Base-by-base conservation (phyloP, 129 eudicot species). In the Helianthus annuus region DNA sequence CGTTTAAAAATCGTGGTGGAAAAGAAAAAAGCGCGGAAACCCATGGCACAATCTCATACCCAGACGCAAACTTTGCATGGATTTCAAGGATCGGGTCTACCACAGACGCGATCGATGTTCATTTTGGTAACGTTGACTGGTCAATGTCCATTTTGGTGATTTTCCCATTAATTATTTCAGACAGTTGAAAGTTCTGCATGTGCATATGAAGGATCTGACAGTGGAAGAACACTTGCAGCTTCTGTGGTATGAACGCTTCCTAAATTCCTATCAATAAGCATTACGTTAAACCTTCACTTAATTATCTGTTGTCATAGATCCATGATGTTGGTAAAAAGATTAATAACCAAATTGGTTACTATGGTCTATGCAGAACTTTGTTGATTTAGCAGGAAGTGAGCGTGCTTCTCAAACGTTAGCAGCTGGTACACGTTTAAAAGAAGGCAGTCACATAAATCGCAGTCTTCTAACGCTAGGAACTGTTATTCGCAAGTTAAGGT, bases 341-440 rank as follows among this genome's bases (percentile, higher is more conserved):
- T 55, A 66, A 48, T 36, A 42, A 14, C 46, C 16, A n/a, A 48
- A 55, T 56, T 44, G 64, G 64, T 77, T 64, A 67, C 53, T 32
- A 27, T 27, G 32, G 32, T 27, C 32, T 27, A 66, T 76, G 70
- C 85, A 90, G 98, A 85, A 86, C 80, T 93, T 93, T 83, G 90
- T 90, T 46, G 98, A 93, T 83, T 89, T 93, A 62, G 97, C 98
- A 8, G 97, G 97, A 81, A 93, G 98, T 68, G 98, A 93, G 71
- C 93, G 97, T 67, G 88, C 98, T 69, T 93, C 98, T 68, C 98
- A 93, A 82, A 90, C 97, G 13, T 48, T 71, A 61, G 78, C 97
- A 38, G 90, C 85, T 19, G 96, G 97, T 13, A 49, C 92, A 68
- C 74, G 97, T 48, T 72, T 93, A 13, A 93, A 93, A 84, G 98